Conservation (phyloP, 352 stramenopile species). For the Thraustochytrium striatum region DNA sequence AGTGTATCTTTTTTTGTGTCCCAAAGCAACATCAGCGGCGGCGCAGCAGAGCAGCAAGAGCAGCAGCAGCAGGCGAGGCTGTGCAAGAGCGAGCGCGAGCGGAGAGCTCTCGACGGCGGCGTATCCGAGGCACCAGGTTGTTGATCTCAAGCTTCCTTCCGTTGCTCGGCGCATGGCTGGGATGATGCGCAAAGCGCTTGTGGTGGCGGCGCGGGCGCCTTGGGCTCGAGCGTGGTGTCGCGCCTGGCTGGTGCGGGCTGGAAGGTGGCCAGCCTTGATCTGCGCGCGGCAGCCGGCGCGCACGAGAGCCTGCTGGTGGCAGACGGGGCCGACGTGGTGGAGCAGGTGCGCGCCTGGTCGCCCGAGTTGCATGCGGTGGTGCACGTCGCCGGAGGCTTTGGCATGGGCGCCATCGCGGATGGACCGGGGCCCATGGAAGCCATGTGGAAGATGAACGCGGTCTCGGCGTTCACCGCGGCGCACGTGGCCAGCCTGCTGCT, state of each 20-base stretch:
- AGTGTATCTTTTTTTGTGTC: no score
- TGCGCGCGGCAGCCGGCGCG: neutral
- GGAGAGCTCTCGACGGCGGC: no score
- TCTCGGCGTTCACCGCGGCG: conserved; percentile 68
- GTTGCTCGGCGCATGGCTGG: no score
- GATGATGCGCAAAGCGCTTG: no score
- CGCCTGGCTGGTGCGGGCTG: neutral
- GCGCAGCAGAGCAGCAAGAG: no score
- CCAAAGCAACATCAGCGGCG: no score
- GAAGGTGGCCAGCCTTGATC: neutral
- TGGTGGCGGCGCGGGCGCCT: neutral
- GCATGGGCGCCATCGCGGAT: neutral
- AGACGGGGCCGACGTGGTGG: neutral
- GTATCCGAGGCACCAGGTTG: no score
- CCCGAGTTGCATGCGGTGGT: conserved; percentile 12
- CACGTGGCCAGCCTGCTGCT: conserved; percentile 70
- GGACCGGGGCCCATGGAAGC: neutral
- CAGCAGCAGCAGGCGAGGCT: no score
- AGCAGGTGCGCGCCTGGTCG: neutral
- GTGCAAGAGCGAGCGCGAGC: no score
- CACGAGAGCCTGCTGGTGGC: neutral
- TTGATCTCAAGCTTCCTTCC: no score
- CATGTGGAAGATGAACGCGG: conserved; percentile 54
- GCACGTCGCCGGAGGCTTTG: conserved; percentile 43
- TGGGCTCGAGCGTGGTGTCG: neutral